phyloP scores from a whole-genome alignment of 2,329 filamentous ascomycete genomes.

The Ophiocordyceps camponoti-saundersi region DNA sequence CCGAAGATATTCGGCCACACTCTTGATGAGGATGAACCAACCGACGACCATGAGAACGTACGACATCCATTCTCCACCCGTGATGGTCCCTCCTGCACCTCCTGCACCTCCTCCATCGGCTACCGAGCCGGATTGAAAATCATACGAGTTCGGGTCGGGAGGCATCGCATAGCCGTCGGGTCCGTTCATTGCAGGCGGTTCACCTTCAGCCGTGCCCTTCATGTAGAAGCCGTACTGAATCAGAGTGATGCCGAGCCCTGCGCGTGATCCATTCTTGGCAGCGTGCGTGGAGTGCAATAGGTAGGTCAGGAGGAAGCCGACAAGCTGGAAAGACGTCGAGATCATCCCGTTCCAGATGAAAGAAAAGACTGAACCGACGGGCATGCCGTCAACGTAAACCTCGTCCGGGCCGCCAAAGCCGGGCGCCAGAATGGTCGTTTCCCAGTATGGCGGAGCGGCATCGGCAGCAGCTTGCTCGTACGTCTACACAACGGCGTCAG shows the following conservation, averaged over 20 bases:
- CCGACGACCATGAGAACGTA: conserved; percentile 93
- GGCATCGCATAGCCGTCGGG: conserved; percentile 51
- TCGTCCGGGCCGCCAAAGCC: conserved; percentile 82
- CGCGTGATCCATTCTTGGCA: conserved; percentile 90
- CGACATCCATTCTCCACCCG: conserved; percentile 71
- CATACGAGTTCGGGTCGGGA: conserved; percentile 75
- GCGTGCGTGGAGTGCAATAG: conserved; percentile 95
- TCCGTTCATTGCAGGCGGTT: conserved; percentile 26
- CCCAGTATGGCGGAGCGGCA: conserved; percentile 94
- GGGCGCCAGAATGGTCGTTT: conserved; percentile 91
- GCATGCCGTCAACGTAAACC: conserved; percentile 91
- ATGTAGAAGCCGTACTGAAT: conserved; percentile 97
- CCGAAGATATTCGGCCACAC: conserved; percentile 78
- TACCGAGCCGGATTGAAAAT: conserved; percentile 63
- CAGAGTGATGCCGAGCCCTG: conserved; percentile 83
- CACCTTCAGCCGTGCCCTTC: conserved; percentile 42
- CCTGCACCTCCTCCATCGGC: conserved; percentile 26
- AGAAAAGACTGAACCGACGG: conserved; percentile 73
- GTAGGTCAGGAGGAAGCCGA: conserved; percentile 95
- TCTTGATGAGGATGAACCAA: conserved; percentile 92
- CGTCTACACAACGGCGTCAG: conserved; percentile 40
- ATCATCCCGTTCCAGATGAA: conserved; percentile 94
- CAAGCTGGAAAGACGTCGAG: conserved; percentile 89
- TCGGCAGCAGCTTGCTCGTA: conserved; percentile 98
- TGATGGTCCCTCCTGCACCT: conserved; percentile 37